phyloP scores from a whole-genome alignment of 2,329 filamentous ascomycete genomes.

The Fusarium sp. region DNA sequence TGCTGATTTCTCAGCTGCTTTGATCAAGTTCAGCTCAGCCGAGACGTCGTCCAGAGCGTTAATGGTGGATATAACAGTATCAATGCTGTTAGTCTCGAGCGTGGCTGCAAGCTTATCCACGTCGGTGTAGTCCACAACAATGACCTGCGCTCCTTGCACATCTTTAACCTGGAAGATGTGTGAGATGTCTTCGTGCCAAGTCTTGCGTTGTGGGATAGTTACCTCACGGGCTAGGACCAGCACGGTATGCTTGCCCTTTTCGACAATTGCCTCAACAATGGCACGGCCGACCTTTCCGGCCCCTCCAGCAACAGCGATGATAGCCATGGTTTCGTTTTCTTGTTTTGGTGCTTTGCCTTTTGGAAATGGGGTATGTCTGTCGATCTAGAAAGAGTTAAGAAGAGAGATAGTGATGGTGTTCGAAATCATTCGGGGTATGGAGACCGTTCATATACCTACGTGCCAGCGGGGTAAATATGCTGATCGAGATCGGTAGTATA shows the following conservation, averaged over 20 bases:
- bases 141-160: neutral
- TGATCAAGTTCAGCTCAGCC: neutral
- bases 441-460: neutral
- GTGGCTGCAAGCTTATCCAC: neutral
- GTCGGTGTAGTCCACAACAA: neutral
- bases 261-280: neutral
- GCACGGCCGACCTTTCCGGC: neutral
- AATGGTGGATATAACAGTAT: neutral
- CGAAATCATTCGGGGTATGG: too few relatives aligned
- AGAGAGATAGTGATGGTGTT: too few relatives aligned
- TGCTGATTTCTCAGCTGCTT: neutral
- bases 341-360: neutral
- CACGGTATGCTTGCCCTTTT: neutral
- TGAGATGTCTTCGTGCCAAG: neutral
- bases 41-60: neutral
- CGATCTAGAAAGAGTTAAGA: fast-evolving
- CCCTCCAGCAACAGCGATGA: neutral
- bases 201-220: too few relatives aligned
- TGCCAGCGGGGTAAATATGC: neutral
- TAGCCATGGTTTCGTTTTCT: neutral
- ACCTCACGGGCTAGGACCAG: neutral
- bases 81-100: neutral
- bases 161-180: neutral
- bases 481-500: neutral
- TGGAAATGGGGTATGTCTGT: too few relatives aligned